Base-by-base conservation (phyloP, 176 grass and related monocot genomes). In the Cenchrus fungigraminus region DNA sequence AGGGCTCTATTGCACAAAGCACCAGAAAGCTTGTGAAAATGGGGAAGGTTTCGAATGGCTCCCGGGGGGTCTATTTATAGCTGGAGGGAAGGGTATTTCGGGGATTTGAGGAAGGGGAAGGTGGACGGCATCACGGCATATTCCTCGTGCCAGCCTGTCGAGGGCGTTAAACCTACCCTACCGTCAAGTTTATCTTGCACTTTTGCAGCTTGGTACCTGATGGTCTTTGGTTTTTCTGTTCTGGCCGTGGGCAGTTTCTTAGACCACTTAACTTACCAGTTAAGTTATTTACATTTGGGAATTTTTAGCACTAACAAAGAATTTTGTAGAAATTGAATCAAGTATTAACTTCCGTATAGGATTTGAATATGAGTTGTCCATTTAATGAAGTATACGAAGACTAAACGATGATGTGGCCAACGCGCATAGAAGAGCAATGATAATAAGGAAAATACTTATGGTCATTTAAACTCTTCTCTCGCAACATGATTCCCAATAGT, bases 141-240 rank as follows among this genome's bases (percentile, higher is more conserved):
- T 84, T 88, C 89, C 72, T 16, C 8, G 31, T 68, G 85, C 82
- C 85, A 84, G 7, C 80, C 79, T 84, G 81, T 70, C 32, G 47
- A 47, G 62, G 31, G 60, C 10, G 58, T 53, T 43, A 74, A 31
- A 32, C 43, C n/a, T 25, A 16, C 59, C 54, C 49, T 2, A 6
- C 44, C 34, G 45, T 67, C 54, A 6, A 14, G 20, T 42, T 43
- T 54, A 55, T 76, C 53, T 78, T n/a, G 29, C 5, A n/a, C 0
- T 63, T 89, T 89, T 76, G 25, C 76, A 13, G 4, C 16, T 75
- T 1, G 0, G 17, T 43, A 8, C 62, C 0, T 13, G 1, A 4
- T 0, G 11, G 31, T 45, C 2, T 0, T 31, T 5, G 4, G 20
- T 16, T 75, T 69, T 20, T 25, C 1, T 0, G 0, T 2, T 2